Conservation (phyloP, 139 green algal genomes). For the Picochlorum sp. region DNA sequence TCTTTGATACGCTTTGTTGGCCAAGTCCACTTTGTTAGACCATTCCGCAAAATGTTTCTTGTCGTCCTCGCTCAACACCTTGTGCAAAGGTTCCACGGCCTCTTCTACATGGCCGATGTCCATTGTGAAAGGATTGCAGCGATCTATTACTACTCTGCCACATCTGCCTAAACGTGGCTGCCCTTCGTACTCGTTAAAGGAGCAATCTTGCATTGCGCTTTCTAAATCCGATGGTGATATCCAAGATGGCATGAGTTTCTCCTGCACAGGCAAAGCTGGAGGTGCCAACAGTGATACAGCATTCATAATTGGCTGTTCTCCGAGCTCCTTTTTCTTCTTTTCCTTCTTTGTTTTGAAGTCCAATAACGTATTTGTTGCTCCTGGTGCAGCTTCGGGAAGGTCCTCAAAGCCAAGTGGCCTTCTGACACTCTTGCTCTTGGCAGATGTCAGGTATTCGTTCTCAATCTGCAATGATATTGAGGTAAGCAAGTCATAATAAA, state of each 20-base stretch:
- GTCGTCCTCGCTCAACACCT: constrained; percentile 14
- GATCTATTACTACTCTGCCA: constrained; percentile 44
- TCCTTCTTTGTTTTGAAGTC: constrained; percentile 27
- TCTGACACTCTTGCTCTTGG: constrained; percentile 17
- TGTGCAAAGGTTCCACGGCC: not conserved
- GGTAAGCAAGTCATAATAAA: not conserved
- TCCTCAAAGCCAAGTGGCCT: constrained; percentile 32
- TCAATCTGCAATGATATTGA: constrained; percentile 23
- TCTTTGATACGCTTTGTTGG: constrained; percentile 7
- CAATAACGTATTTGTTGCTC: constrained; percentile 31
- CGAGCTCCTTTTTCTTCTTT: constrained; percentile 34
- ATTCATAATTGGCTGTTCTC: constrained; percentile 21
- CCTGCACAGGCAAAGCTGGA: constrained; percentile 23
- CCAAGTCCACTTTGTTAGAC: constrained; percentile 16
- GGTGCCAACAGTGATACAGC: constrained; percentile 27
- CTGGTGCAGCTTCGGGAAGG: constrained; percentile 25
- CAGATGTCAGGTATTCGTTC: constrained; percentile 29
- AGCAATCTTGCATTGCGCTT: not conserved
- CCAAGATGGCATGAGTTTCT: not conserved
- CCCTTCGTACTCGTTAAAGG: not conserved
- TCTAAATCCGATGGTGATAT: not conserved
- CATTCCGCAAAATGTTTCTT: constrained; percentile 28
- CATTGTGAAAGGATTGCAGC: constrained; percentile 22
- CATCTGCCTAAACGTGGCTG: constrained; percentile 40
- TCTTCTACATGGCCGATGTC: not conserved